These are phyloP conservation scores for Xerocomus nothofagi DNA, from an alignment of 1,284 basidiomycete genomes.

Conservation along the genomic window DNA sequence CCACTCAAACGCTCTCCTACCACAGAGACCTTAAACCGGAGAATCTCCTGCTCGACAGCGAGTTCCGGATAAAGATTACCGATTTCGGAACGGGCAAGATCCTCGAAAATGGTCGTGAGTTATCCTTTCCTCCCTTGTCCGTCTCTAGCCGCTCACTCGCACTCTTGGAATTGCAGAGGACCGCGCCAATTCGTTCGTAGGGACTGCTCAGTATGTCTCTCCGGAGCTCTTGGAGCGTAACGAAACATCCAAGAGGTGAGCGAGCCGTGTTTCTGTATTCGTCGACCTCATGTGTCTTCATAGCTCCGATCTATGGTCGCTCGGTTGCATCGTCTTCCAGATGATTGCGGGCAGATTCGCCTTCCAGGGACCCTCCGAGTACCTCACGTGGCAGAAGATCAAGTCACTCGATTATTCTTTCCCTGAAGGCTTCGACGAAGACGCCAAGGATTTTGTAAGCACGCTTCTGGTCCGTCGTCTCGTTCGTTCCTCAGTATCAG, in stretches of 20 bases:
- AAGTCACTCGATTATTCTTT: conserved; percentile 73
- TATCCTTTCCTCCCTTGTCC: background rate
- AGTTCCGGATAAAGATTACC: conserved; percentile 89
- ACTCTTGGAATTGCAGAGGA: conserved; percentile 37
- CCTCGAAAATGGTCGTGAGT: conserved; percentile 56
- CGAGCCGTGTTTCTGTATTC: background rate
- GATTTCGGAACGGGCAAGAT: conserved; percentile 98
- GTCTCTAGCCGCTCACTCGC: conserved; percentile 2
- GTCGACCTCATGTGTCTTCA: background rate
- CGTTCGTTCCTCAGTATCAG: background rate
- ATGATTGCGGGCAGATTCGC: conserved; percentile 94
- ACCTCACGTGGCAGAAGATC: conserved; percentile 81
- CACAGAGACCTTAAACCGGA: conserved; percentile 86
- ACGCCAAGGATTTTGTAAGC: conserved; percentile 67
- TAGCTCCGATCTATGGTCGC: conserved; percentile 96
- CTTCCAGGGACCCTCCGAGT: conserved; percentile 85
- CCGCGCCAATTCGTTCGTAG: conserved; percentile 85
- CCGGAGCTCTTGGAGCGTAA: conserved; percentile 87
- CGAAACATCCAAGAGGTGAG: conserved; percentile 68
- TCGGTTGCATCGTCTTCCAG: conserved; percentile 96
- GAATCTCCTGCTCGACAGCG: conserved; percentile 85
- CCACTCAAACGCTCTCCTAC: background rate
- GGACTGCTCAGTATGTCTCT: conserved; percentile 94
- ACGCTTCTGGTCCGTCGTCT: conserved; percentile 55
- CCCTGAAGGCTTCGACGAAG: conserved; percentile 69